Base-by-base conservation (phyloP, 805 yeast species). In the Starmerella asiatica region DNA sequence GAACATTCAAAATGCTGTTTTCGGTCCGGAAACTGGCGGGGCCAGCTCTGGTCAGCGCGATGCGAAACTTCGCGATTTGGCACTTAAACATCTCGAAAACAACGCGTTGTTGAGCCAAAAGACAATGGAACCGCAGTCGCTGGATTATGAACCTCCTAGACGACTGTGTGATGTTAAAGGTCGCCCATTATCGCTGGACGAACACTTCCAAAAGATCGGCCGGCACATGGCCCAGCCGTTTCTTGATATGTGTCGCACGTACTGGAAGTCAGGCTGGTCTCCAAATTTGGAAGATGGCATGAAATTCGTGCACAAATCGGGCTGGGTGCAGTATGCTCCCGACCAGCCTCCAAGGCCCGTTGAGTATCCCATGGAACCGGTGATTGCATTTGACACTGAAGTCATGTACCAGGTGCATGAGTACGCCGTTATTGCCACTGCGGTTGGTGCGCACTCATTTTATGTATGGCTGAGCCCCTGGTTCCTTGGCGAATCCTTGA, bases 381-480 rank as follows among this genome's bases (percentile, higher is more conserved):
- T 71, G 2, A 53, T 91, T 11, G 85, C 80, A 0, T 88, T 88
- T 57, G 99, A 91, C 58, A 86, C 83, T 9, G 99, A 91, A 56
- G 82, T 79, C 0, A 56, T 86, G 53, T 86, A 84, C 59, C 77
- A 82, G 48, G 59, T 73, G 1, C 73, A 91, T 0, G 70, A 69
- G 3, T 86, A 74, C 54, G 77, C 97, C 0, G 73, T 80, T 0
- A 55, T 91, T 58, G 95, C 94, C 1, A 71, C 81, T 0, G 93
- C 94, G 9, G 76, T 69, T 2, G 75, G 94, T 0, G 56, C 67
- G 0, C 63, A 68, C 8, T 93, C 94, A 0, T 85, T 96, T 94
- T 91, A 86, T 54, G 75, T 77, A 0, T 91, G 99, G 99, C 76
- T 84, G 7, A 84, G 94, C 0, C 98, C 99, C 0, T 76, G 69